Conservation (phyloP, 2,329 filamentous ascomycete species). For the Pyrenophora seminiperda region DNA sequence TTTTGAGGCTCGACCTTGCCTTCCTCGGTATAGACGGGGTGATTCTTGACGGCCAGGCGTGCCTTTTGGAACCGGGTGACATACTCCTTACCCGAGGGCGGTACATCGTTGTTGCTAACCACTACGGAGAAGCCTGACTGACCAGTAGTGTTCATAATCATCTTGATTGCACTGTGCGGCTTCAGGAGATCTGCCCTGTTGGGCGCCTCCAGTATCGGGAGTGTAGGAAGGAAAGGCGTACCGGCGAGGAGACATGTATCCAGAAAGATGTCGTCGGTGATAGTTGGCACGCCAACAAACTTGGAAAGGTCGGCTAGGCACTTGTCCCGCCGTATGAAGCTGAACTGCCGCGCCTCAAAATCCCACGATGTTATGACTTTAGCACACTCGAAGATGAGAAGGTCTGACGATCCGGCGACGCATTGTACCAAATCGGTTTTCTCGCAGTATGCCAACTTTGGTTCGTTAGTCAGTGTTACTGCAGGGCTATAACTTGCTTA, state of each 20-base stretch:
- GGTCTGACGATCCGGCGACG: constrained; percentile 82
- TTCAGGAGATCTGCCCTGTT: constrained; percentile 61
- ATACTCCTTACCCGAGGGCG: constrained; percentile 75
- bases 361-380: constrained; percentile 73
- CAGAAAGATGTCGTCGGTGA: constrained; percentile 74
- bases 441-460: constrained; percentile 77
- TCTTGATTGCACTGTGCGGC: constrained; percentile 76
- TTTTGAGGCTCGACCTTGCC: constrained; percentile 79
- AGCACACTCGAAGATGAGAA: constrained; percentile 82
- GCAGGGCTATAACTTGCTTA: constrained; percentile 44
- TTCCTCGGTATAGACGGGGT: constrained; percentile 77
- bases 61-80: constrained; percentile 85
- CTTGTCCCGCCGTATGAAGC: constrained; percentile 67
- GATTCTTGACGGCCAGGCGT: constrained; percentile 83
- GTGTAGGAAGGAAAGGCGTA: constrained; percentile 76
- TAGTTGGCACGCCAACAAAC: constrained; percentile 48
- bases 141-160: constrained; percentile 66
- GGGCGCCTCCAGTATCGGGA: constrained; percentile 73
- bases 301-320: constrained; percentile 69
- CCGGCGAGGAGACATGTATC: constrained; percentile 85
- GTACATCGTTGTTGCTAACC: constrained; percentile 77
- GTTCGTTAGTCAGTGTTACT: neutral
- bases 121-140: constrained; percentile 76
- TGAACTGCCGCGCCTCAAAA: constrained; percentile 70
- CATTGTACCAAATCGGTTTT: constrained; percentile 67